A percentile compares a stretch with the other conserved stretches of the same genome.
Conservation (phyloP, 1,284 basidiomycete species). For the Tylopilus sp. region DNA sequence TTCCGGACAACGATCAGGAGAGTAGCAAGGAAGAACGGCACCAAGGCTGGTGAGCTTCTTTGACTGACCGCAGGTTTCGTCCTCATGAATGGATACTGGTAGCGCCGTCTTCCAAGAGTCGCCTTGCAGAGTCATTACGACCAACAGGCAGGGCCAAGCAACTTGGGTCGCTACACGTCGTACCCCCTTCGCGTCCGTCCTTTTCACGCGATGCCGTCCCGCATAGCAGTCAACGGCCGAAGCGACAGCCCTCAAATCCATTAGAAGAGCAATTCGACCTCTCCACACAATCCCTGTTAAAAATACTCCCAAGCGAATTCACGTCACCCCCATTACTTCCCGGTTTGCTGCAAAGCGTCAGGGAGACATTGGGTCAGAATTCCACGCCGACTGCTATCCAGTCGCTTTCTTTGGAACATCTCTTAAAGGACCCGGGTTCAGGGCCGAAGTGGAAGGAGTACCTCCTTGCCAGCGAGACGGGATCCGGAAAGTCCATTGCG, state of each 20-base stretch:
- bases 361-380: conserved; percentile 50
- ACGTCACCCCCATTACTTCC: conserved; percentile 64
- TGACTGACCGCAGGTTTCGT: background rate
- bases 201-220: conserved; percentile 31
- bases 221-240: conserved; percentile 22
- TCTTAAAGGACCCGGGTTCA: conserved; percentile 39
- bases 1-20: conserved; percentile 9
- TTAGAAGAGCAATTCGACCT: conserved; percentile 42
- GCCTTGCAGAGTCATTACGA: conserved; percentile 38
- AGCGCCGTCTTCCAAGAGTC: conserved; percentile 34
- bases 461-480: conserved; percentile 82
- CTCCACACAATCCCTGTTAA: conserved; percentile 24
- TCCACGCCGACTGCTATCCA: conserved; percentile 73
- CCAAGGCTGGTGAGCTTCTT: conserved; percentile 17
- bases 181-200: conserved; percentile 17
- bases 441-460: conserved; percentile 47
- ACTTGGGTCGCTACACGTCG: conserved; percentile 35
- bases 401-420: conserved; percentile 58
- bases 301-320: conserved; percentile 37
- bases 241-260: conserved; percentile 23
- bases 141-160: conserved; percentile 31
- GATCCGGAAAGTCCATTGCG: conserved; percentile 87
- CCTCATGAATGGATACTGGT: background rate
- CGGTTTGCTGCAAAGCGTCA: conserved; percentile 54
- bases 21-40: conserved; percentile 11